Base-by-base conservation (phyloP, 371 early-diverging fungal genomes). In the Massospora cicadina region DNA sequence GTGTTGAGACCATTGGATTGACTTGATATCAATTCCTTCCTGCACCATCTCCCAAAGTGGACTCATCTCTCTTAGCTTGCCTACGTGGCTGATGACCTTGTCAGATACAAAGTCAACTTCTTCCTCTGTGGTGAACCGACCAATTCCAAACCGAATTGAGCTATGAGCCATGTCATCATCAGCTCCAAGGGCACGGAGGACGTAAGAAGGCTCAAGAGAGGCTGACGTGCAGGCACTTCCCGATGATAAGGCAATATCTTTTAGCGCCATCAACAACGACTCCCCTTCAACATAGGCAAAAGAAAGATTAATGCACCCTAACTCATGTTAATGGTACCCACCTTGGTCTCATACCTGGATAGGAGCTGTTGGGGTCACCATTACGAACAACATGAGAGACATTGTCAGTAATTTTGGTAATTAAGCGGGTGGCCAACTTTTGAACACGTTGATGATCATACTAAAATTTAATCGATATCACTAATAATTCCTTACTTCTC, bases 281-380 rank as follows among this genome's bases (percentile, higher is more conserved):
- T 99, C 99, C 64, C 99, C 99, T 79, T 99, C 99, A 25, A 99
- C 95, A 76, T 95, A 98, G 1, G 96, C 89, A 72, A 99, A 99
- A n/a, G 97, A 96, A 59, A 99, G 77, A 73, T 99, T 99, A 66
- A 99, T 87, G 74, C 99, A 99, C 31, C 96, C 74, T 72, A 60
- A 2, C 33, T 5, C 55, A 21, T 64, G 2, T 23, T 10, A 43
- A 1, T n/a, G 30, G 43, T 57, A 27, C 67, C 24, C 12, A 63
- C 62, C 21, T 7, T 33, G 17, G 69, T 21, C 21, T 53, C 43
- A 28, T 69, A 68, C 79, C 95, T 10, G 92, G 91, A 70, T 92
- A 95, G n/a, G 78, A 75, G 17, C 80, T 71, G 24, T 79, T 79
- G 13, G 85, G 79, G 68, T 91, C 91, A 58, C 96, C 98, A 69